phyloP scores from a whole-genome alignment of 2,329 filamentous ascomycete genomes.

The Amauroascus niger region DNA sequence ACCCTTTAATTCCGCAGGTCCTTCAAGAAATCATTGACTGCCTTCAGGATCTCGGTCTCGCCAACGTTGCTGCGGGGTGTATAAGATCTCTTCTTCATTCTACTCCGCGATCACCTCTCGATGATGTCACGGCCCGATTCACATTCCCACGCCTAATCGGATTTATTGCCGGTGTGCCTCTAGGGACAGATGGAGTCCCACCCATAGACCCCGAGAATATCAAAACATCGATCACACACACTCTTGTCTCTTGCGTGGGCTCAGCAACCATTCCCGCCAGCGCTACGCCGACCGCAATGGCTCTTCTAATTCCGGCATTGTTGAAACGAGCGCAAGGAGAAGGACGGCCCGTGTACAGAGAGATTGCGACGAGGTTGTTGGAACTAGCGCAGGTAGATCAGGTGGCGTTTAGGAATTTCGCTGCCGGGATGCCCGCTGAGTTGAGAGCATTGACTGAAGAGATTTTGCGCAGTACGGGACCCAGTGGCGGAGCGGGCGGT shows the following conservation, averaged over 20 bases:
- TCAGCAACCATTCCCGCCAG: slow-evolving; percentile 28
- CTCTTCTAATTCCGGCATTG: slow-evolving; percentile 66
- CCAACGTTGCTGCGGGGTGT: slow-evolving; percentile 84
- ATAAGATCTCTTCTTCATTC: slow-evolving; percentile 67
- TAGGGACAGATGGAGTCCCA: slow-evolving; percentile 50
- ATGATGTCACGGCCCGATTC: slow-evolving; percentile 63
- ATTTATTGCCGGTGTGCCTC: slow-evolving; percentile 54
- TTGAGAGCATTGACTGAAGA: slow-evolving; percentile 72
- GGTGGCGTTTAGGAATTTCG: slow-evolving; percentile 60
- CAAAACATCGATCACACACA: slow-evolving; percentile 59
- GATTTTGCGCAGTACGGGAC: slow-evolving; percentile 57
- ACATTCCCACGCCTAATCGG: slow-evolving; percentile 64
- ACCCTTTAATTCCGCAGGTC: slow-evolving; percentile 64
- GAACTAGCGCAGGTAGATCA: slow-evolving; percentile 73
- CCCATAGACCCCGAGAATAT: slow-evolving; percentile 62
- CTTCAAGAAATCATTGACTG: slow-evolving; percentile 78
- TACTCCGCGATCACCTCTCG: slow-evolving; percentile 50
- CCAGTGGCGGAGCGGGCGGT: slow-evolving; percentile 32
- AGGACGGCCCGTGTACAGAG: slow-evolving; percentile 50
- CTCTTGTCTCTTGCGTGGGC: slow-evolving; percentile 62
- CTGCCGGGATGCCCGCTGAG: slow-evolving; percentile 58
- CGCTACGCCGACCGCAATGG: slow-evolving; percentile 48
- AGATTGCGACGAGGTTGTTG: slow-evolving; percentile 66
- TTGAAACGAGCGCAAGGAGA: slow-evolving; percentile 62
- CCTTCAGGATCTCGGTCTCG: slow-evolving; percentile 50